Evolutionary conservation across 768 basidiomycete genomes (phyloP).

Genomic region (Sporobolomyces pararoseus): DNA sequence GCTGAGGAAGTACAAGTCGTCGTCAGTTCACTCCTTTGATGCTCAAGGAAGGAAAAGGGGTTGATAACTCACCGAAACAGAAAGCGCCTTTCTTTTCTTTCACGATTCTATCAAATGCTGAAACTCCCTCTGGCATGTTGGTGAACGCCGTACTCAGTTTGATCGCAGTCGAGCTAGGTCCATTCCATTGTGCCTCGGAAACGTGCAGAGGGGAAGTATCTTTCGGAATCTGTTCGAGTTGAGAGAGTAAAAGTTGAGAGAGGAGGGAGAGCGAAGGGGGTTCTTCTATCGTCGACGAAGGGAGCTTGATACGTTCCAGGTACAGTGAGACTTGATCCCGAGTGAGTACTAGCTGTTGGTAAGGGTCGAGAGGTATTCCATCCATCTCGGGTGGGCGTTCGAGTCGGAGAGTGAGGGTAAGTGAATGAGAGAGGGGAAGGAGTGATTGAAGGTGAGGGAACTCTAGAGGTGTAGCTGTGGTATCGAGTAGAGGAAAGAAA

Average conservation of each 20-base stretch:
- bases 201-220: constrained; percentile 35
- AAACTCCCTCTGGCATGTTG: constrained; percentile 17
- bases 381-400: background rate
- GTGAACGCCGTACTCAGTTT: background rate
- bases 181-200: constrained; percentile 15
- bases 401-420: too few relatives aligned
- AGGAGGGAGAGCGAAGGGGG: constrained; percentile 12
- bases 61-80: constrained; percentile 26
- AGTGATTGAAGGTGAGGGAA: too few relatives aligned
- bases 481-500: too few relatives aligned
- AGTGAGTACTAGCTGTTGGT: background rate
- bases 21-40: background rate
- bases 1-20: background rate
- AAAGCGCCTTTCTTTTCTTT: constrained; percentile 24
- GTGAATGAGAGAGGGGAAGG: too few relatives aligned
- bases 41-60: background rate
- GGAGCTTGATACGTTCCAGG: constrained; percentile 20
- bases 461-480: too few relatives aligned
- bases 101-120: constrained; percentile 24
- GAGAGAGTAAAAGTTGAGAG: background rate
- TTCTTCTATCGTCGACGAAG: background rate
- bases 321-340: background rate
- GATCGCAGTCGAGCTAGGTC: background rate
- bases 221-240: constrained; percentile 33
- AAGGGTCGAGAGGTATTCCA: constrained; percentile 20